Evolutionary conservation across 345 rosid species (phyloP).

Genomic region (Boechera divaricarpa): DNA sequence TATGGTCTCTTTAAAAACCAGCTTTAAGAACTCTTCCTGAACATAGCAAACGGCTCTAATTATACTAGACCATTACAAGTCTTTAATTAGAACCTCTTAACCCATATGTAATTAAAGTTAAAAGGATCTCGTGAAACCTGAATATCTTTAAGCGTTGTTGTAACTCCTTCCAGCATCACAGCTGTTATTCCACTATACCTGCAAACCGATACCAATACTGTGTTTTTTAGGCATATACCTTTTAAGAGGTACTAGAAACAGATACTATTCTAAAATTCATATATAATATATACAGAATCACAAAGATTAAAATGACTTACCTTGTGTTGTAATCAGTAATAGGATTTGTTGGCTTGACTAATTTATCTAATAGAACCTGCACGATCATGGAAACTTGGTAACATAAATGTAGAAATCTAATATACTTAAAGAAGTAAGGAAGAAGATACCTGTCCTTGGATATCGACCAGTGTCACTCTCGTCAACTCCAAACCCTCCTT

Average conservation of each 20-base stretch:
- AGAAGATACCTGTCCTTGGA: slow-evolving; percentile 72
- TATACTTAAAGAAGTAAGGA: slow-evolving; percentile 4
- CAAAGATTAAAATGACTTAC: slow-evolving; percentile 48
- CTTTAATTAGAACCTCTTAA: slow-evolving; percentile 10
- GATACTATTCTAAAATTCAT: background rate
- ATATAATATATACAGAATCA: slow-evolving; percentile 19
- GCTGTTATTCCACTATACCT: slow-evolving; percentile 94
- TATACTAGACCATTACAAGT: slow-evolving; percentile 24
- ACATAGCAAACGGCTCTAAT: slow-evolving; percentile 44
- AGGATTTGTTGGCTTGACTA: slow-evolving; percentile 81
- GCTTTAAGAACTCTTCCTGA: slow-evolving; percentile 82
- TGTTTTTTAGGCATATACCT: slow-evolving; percentile 6
- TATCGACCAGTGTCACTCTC: slow-evolving; percentile 84
- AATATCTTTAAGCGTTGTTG: slow-evolving; percentile 80
- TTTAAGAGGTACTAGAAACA: slow-evolving; percentile 8
- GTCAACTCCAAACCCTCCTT: slow-evolving; percentile 88
- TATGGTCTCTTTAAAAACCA: slow-evolving; percentile 83
- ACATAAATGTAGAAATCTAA: background rate
- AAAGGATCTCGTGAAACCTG: slow-evolving; percentile 56
- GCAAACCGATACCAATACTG: slow-evolving; percentile 39
- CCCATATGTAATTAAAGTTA: background rate
- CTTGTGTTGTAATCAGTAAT: slow-evolving; percentile 90
- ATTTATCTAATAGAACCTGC: slow-evolving; percentile 88
- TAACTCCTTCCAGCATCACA: slow-evolving; percentile 78
- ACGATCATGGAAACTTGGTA: slow-evolving; percentile 13